Evolutionary conservation across 352 stramenopile genomes (phyloP), one percentile per base, ranked within the genome.

Genomic region (Phytophthora meadii): DNA sequence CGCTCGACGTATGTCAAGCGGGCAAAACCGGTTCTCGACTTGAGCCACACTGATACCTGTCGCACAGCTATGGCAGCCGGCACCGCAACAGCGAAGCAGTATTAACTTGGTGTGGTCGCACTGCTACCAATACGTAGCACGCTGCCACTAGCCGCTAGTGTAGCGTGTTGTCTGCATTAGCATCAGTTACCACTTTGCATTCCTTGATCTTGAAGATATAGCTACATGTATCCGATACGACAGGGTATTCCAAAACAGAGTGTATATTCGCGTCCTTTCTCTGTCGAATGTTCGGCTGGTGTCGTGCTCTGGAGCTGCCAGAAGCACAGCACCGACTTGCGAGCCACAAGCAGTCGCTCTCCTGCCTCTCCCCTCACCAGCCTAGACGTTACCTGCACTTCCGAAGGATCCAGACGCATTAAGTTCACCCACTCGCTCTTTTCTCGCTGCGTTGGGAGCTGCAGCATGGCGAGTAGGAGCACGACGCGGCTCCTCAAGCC

Each of bases 401-500:
- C 22, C 25, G 52, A 30, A 22, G 17, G 17, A 52, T 61, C 40
- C 19, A 3, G 52, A 41, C 22, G 22, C 22, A 22, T 22, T 22
- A 22, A 22, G 22, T 22, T 22, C 22, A 68, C 34, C 50, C 22
- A 42, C 36, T 62, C n/a, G 19, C 15, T 44, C 32, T 44, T 25
- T 22, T 22, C 47, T 6, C 6, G 11, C 22, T 19, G 36, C 34
- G 42, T 47, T 24, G 24, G 50, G 19, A 22, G 19, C n/a, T 41
- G 36, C 9, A 27, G 14, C 15, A 77, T 77, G 70, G 34, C 70
- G 22, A 70, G 19, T 17, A 52, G 57, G 17, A 65, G 36, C 44
- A 61, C 66, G 6, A 42, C 63, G 37, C 67, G 71, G n/a, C 54
- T 76, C 12, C 60, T 79, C 0, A 76, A 76, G 46, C 47, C 67